Evolutionary conservation across 1,139 yeast species (phyloP), one percentile per base, ranked within the genome.

Genomic region (Zhuliangozyma parablackwelliae): DNA sequence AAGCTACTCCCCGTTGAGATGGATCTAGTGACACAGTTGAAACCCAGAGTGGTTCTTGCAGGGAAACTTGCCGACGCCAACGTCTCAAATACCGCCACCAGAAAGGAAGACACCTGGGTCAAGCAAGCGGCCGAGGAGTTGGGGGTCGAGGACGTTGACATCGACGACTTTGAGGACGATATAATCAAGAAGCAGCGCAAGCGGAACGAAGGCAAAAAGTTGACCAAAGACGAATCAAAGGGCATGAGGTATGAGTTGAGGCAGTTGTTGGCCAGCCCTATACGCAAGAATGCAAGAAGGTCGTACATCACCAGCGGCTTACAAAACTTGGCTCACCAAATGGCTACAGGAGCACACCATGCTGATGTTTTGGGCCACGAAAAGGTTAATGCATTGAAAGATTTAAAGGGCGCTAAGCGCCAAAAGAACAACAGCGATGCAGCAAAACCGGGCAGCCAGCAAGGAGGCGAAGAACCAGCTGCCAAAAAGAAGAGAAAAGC

Each of bases 51-150:
- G 25, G 60, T 58, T 10, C 51, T 89, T 31, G 88, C 97, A 5
- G 72, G 82, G 26, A 75, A 79, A 50, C 68, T 94, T 37, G 89
- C 95, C 0, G 95, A 87, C 48, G 70, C 85, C 13, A 77, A 76
- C 32, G 66, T 82, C 13, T 72, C 82, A 1, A 65, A 76, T 10
- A 69, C 78, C 10, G 76, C 85, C 3, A 64, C 80, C 32, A 73
- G 75, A 29, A 87, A 88, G 51, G 94, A 86, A 48, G 79, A 78
- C 39, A 69, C 78, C 23, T 90, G 97, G 97, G 69, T 89, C 41
- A 75, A 78, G 42, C 82, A 88, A 54, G 97, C 97, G 1, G 98
- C 97, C 0, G 94, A 84, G 36, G 98, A 92, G 40, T 69, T 94
- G 39, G 99, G 96, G 5, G 65, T 90, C 26, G 95, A 84, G 31